Evolutionary conservation across 495 filamentous ascomycete genomes (phyloP), one percentile per base, ranked within the genome.

Genomic region (Aspergillus bertholletiae): DNA sequence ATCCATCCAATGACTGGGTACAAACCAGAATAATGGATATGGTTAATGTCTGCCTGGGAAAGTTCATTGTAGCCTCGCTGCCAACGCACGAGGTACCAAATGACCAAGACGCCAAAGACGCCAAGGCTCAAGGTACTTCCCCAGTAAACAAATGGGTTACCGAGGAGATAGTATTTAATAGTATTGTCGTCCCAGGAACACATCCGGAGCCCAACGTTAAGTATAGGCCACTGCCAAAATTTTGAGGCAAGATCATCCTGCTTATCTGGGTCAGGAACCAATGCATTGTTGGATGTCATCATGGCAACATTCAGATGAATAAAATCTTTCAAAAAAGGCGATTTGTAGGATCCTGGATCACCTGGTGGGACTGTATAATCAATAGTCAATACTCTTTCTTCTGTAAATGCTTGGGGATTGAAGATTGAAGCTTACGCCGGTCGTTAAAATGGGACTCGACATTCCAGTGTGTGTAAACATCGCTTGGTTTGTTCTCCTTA

Each of bases 281-380:
- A 83, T 35, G 94, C 94, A 68, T 98, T 98, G 77, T 98, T 98
- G 13, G 95, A 97, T 17, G 94, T 98, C 95, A 97, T 97, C 94
- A 98, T 98, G 50, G 95, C 94, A 54, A 98, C 94, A 71, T 98
- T 98, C 45, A 98, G 68, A 68, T 98, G 94, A 61, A 98, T 84
- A 70, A 98, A 98, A 73, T 97, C 95, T 64, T 90, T 90, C 53
- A 95, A 71, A 78, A 98, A 98, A 1, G 95, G 93, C 0, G 93
- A 97, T 74, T 89, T 96, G 77, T 96, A 98, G 41, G 90, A 88
- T 57, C 88, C 90, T 50, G 94, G 89, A 67, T 97, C 88, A 63
- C 89, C 88, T 57, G 89, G 85, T 17, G 94, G 94, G 32, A 98
- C 92, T 96, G 53, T 27, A 22, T 6, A 55, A 44, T 3, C 4